These are phyloP conservation scores for Microsporum ferrugineum DNA, from an alignment of 2,329 filamentous ascomycete genomes.

Conservation along the genomic window DNA sequence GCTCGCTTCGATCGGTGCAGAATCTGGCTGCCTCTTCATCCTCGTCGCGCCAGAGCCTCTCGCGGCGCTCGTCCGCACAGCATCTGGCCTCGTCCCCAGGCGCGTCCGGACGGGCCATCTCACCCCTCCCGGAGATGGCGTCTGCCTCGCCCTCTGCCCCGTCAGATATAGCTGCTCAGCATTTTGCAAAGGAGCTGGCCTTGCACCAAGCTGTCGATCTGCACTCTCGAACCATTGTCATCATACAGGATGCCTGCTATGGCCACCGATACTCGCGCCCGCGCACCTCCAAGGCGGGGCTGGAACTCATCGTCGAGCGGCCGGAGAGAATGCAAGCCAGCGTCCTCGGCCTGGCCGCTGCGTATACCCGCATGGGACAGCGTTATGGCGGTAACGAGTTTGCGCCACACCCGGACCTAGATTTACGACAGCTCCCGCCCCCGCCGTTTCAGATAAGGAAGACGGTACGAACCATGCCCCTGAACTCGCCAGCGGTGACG, in stretches of 20 bases:
- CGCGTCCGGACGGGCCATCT: slow-evolving; percentile 22
- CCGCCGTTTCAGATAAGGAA: slow-evolving; percentile 78
- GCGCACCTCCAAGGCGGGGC: slow-evolving; percentile 56
- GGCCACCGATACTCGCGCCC: slow-evolving; percentile 84
- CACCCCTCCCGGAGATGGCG: slow-evolving; percentile 14
- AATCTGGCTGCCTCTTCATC: slow-evolving; percentile 17
- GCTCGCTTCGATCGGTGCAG: slow-evolving; percentile 28
- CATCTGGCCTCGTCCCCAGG: slow-evolving; percentile 16
- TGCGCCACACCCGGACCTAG: slow-evolving; percentile 53
- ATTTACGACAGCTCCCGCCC: slow-evolving; percentile 43
- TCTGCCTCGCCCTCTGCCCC: slow-evolving; percentile 33
- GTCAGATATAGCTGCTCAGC: slow-evolving; percentile 50
- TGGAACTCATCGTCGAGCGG: slow-evolving; percentile 79
- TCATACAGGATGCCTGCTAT: slow-evolving; percentile 89
- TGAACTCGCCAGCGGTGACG: slow-evolving; percentile 67
- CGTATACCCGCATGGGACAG: slow-evolving; percentile 81
- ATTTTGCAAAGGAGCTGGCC: slow-evolving; percentile 59
- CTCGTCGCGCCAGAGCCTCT: slow-evolving; percentile 24
- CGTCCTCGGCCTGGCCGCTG: slow-evolving; percentile 68
- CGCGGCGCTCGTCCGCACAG: slow-evolving; percentile 27
- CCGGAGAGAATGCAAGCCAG: slow-evolving; percentile 82
- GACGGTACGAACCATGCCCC: slow-evolving; percentile 57
- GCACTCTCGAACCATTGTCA: slow-evolving; percentile 57
- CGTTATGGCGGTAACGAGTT: slow-evolving; percentile 60
- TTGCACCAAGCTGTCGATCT: slow-evolving; percentile 42